These are phyloP conservation scores for Candida adriatica DNA, from an alignment of 805 yeast genomes.

Conservation along the genomic window DNA sequence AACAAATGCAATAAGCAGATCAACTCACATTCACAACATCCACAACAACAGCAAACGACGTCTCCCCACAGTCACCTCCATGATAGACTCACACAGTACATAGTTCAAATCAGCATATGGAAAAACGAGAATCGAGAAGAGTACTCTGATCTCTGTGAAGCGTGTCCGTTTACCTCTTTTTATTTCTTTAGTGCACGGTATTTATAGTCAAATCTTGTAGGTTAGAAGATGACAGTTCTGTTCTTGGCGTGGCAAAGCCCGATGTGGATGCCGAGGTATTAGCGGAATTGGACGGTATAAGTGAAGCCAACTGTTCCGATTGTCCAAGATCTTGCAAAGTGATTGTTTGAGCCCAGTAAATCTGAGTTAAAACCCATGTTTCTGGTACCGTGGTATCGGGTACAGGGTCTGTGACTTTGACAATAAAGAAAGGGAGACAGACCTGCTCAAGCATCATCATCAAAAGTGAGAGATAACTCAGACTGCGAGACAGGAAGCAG, in stretches of 20 bases:
- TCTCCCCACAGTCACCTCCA: constrained; percentile 1
- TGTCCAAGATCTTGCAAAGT: constrained; percentile 3
- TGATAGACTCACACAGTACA: constrained; percentile 6
- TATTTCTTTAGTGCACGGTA: constrained; percentile 6
- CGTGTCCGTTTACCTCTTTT: constrained; percentile 1
- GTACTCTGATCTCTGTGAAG: background rate
- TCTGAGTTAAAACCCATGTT: constrained; percentile 15
- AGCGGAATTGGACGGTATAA: constrained; percentile 5
- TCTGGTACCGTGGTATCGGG: constrained; percentile 13
- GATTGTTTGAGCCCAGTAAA: constrained; percentile 10
- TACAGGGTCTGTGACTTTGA: constrained; percentile 13
- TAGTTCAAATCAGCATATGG: constrained; percentile 4
- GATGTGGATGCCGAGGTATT: constrained; percentile 2
- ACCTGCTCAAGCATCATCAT: constrained; percentile 14
- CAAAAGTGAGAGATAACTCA: constrained; percentile 9
- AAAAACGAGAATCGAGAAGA: background rate
- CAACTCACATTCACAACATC: background rate
- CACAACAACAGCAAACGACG: too few species aligned
- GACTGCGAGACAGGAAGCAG: constrained; percentile 1
- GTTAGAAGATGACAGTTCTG: constrained; percentile 1
- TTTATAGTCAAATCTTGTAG: constrained; percentile 8
- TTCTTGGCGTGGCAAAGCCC: constrained; percentile 4
- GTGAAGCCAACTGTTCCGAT: constrained; percentile 12
- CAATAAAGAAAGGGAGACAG: constrained; percentile 13
- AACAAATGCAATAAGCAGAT: too few species aligned